A percentile compares a stretch with the other conserved stretches of the same genome.
Conservation (phyloP, 106 monocot genomes). For the Narthecium ossifragum region DNA sequence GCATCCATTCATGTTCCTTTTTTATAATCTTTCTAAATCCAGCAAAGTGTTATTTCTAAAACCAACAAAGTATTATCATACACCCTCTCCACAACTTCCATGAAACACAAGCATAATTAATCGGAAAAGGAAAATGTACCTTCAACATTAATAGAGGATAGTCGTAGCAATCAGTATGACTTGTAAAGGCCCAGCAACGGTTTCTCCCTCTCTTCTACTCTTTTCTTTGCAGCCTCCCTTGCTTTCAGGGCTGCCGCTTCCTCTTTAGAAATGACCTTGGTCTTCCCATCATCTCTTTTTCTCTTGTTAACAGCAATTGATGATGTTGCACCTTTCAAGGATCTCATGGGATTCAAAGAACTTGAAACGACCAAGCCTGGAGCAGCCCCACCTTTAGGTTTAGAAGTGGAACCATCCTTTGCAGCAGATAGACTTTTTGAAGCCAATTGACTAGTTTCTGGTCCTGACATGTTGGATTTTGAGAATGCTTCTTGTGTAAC, state of each 20-base stretch:
- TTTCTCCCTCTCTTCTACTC: constrained; percentile 71
- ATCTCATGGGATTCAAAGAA: constrained; percentile 38
- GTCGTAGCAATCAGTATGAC: constrained; percentile 34
- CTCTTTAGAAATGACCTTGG: constrained; percentile 50
- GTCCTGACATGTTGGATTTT: constrained; percentile 22
- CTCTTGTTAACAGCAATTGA: constrained; percentile 72
- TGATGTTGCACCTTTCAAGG: constrained; percentile 63
- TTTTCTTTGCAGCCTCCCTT: constrained; percentile 70
- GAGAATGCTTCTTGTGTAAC: constrained; percentile 61
- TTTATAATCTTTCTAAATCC: no score
- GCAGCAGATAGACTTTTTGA: constrained; percentile 4
- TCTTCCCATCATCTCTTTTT: constrained; percentile 46
- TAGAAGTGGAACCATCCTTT: constrained; percentile 11
- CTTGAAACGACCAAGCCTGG: constrained; percentile 51
- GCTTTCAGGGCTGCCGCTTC: constrained; percentile 62
- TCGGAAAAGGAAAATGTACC: no score
- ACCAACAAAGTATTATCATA: no score
- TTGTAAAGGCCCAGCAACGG: constrained; percentile 58
- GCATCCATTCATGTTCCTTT: no score
- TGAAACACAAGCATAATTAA: no score
- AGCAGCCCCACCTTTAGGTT: constrained; percentile 40
- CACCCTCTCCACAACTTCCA: no score
- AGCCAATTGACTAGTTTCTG: constrained; percentile 7
- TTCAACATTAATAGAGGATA: no score
- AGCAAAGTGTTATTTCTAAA: no score